Evolutionary conservation across 768 basidiomycete genomes (phyloP), one percentile per base, ranked within the genome.

Genomic region (Daedaleopsis nitida): DNA sequence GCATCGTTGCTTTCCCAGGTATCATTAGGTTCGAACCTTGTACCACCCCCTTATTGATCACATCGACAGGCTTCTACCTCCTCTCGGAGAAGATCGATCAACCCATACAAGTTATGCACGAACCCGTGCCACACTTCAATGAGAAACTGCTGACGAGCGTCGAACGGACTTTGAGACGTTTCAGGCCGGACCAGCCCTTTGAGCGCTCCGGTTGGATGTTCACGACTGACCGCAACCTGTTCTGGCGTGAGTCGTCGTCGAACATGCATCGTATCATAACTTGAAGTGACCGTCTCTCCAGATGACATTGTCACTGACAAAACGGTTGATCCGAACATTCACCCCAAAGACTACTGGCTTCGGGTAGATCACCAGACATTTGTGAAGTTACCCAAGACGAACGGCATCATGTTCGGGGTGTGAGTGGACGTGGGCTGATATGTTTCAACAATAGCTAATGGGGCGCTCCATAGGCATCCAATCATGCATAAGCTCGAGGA

Each of bases 291-390:
- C 39, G 27, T 42, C 39, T 11, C 10, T 5, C 21, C 3, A 9
- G 17, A 39, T 71, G 70, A 72, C 52, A 71, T 68, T 49, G 70
- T 71, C 49, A 61, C 65, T 2, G 53, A 60, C 10, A 37, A 34
- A 1, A 34, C 55, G 7, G 53, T 65, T 5, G 48, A 58, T 12
- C 66, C 63, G 12, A 59, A 65, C 24, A 48, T 72, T 27, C 67
- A 72, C 16, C 71, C 74, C 21, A 66, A 72, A 52, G 74, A 75
- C 49, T 62, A 71, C 19, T 71, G 67, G 63, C 68, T 75, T 52
- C 72, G 74, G 34, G 68, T 73, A 57, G 74, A 75, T 61, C 71
- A 73, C 60, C 74, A 76, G 60, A 75, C 74, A 10, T 76, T 76
- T 65, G 70, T 74, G 58, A 76, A 76, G 66, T 69, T 76, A 0